Percentiles rank a stretch among this genome's conserved stretches.
phyloP scores from a whole-genome alignment of 2,329 filamentous ascomycete genomes.

The Herpotrichia juniperi region DNA sequence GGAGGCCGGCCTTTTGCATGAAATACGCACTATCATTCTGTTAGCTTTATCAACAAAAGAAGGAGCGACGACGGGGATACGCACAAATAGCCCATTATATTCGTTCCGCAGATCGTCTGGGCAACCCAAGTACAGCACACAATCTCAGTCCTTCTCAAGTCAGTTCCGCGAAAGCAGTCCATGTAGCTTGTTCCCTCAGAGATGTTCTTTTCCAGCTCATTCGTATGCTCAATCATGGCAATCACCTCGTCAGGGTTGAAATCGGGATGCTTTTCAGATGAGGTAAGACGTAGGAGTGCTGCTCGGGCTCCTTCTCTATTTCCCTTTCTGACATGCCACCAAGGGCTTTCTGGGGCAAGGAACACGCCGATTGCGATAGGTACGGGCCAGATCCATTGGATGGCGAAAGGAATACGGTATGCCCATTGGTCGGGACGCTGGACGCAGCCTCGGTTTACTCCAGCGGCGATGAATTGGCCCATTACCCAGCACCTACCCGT shows the following conservation, averaged over 20 bases:
- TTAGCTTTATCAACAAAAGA: slow-evolving; percentile 7
- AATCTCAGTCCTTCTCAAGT: slow-evolving; percentile 78
- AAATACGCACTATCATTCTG: slow-evolving; percentile 48
- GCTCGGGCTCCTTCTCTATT: slow-evolving; percentile 67
- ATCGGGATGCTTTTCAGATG: slow-evolving; percentile 64
- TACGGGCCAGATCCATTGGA: slow-evolving; percentile 75
- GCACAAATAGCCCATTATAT: slow-evolving; percentile 51
- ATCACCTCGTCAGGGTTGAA: slow-evolving; percentile 60
- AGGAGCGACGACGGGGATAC: slow-evolving; percentile 1
- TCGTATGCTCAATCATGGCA: slow-evolving; percentile 67
- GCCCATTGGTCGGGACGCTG: slow-evolving; percentile 67
- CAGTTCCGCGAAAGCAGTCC: slow-evolving; percentile 73
- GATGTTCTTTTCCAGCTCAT: slow-evolving; percentile 58
- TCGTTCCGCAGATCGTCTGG: slow-evolving; percentile 51
- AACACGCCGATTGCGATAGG: slow-evolving; percentile 52
- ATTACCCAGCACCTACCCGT: slow-evolving; percentile 72
- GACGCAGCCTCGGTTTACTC: slow-evolving; percentile 69
- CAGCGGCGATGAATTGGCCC: slow-evolving; percentile 71
- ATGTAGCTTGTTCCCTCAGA: slow-evolving; percentile 55
- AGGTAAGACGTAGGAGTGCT: slow-evolving; percentile 69
- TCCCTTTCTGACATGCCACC: slow-evolving; percentile 59
- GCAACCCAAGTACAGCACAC: slow-evolving; percentile 57
- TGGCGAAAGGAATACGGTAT: slow-evolving; percentile 66
- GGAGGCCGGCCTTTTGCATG: slow-evolving; percentile 52
- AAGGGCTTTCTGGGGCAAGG: slow-evolving; percentile 60